Evolutionary conservation across 225 moss, liverwort and hornwort species (phyloP).

Genomic region (Physcomitrium patens): DNA sequence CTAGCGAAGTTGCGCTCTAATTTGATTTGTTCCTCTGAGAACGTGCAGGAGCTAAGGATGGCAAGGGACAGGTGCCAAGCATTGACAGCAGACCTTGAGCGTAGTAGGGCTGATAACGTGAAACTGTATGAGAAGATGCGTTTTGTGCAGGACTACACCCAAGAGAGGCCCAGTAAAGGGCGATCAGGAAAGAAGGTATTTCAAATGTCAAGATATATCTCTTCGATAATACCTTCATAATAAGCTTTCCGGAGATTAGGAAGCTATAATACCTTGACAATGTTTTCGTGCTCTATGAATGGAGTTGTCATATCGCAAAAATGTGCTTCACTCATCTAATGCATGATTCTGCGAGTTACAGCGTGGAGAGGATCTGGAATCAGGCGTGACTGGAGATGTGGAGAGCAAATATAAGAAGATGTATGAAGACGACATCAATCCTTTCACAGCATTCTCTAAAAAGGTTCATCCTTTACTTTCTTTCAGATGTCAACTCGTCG

Average conservation of each 20-base stretch:
- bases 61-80: slow-evolving; percentile 76
- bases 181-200: slow-evolving; percentile 70
- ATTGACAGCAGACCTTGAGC: slow-evolving; percentile 80
- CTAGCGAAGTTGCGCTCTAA: slow-evolving; percentile 8
- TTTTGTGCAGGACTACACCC: slow-evolving; percentile 90
- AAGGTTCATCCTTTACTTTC: slow-evolving; percentile 55
- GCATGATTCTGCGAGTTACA: slow-evolving; percentile 27
- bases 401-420: slow-evolving; percentile 97
- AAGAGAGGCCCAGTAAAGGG: slow-evolving; percentile 75
- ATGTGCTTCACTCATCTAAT: slow-evolving; percentile 10
- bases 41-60: slow-evolving; percentile 71
- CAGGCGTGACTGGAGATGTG: slow-evolving; percentile 70
- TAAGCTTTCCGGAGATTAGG: background rate
- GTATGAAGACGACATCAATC: slow-evolving; percentile 96
- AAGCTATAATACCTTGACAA: background rate
- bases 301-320: background rate
- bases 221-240: background rate
- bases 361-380: slow-evolving; percentile 91
- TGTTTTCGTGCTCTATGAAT: background rate
- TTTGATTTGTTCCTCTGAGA: slow-evolving; percentile 2
- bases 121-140: slow-evolving; percentile 95
- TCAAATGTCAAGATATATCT: background rate
- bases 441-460: slow-evolving; percentile 92
- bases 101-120: slow-evolving; percentile 90
- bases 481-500: slow-evolving; percentile 5